phyloP scores from a whole-genome alignment of 2,329 filamentous ascomycete species.

The Chalaropsis ovoidea region DNA sequence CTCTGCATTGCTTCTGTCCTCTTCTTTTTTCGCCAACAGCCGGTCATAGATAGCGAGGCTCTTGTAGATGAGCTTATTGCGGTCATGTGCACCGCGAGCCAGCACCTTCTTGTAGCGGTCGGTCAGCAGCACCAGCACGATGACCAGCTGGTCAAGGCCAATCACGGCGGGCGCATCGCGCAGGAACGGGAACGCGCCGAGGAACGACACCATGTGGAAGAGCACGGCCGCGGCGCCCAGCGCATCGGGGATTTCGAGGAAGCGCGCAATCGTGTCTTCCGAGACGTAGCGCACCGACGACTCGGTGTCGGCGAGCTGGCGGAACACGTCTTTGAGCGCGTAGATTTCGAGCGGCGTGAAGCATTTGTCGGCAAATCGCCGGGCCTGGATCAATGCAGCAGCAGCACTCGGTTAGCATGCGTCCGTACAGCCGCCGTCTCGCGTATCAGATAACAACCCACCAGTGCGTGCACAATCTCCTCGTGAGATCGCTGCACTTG shows the following conservation, averaged over 20 bases:
- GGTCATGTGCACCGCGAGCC: constrained; percentile 46
- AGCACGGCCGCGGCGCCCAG: constrained; percentile 56
- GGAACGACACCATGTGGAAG: constrained; percentile 60
- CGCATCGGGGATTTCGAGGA: constrained; percentile 62
- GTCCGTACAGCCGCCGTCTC: not conserved
- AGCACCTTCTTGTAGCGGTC: constrained; percentile 57
- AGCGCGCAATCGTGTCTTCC: constrained; percentile 59
- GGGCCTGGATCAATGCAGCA: constrained; percentile 37
- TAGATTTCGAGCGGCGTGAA: constrained; percentile 63
- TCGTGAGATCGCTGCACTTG: constrained; percentile 10
- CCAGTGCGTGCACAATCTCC: constrained; percentile 14
- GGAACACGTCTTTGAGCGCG: constrained; percentile 64
- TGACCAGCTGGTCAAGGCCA: constrained; percentile 59
- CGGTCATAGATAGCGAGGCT: constrained; percentile 63
- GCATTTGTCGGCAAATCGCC: constrained; percentile 57
- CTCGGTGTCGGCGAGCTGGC: constrained; percentile 55
- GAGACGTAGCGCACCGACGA: constrained; percentile 55
- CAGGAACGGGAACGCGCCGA: constrained; percentile 64
- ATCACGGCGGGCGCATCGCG: constrained; percentile 60
- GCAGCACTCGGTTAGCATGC: not conserved
- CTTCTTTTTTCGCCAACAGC: constrained; percentile 12
- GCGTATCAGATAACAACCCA: not conserved
- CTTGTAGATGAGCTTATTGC: constrained; percentile 57
- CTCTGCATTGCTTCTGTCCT: constrained; percentile 26
- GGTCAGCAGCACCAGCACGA: constrained; percentile 63